Evolutionary conservation across 148 eudicot species (phyloP), one percentile per base, ranked within the genome.

Genomic region (Chenopodium quinoa): DNA sequence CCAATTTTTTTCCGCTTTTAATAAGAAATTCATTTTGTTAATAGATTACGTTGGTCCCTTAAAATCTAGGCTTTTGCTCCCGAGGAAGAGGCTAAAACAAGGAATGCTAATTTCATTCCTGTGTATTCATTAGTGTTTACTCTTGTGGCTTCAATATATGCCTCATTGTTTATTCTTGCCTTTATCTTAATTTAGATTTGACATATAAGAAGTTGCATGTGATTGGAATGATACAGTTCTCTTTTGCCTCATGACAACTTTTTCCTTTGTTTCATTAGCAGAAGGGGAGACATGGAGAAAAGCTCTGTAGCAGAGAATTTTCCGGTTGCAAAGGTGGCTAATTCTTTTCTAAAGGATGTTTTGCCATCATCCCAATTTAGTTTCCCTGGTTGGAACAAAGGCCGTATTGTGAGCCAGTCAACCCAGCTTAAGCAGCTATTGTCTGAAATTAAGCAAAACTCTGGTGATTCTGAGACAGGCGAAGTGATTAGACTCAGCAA

Each of bases 271-370:
- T 31, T 75, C 78, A 83, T 79, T 66, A 72, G 83, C 97, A 95
- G 99, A 72, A 88, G 97, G 47, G 99, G 99, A 63, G 91, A 89
- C 71, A 95, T 90, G 97, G 99, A 95, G 82, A 90, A 87, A 79
- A 92, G 91, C 84, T 83, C 93, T 72, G 82, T 76, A 83, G 86
- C 97, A 77, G 86, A 90, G 63, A 92, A 93, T 62, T 89, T 89
- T 48, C 99, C 99, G 11, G 86, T 92, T 48, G 91, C 96, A 75
- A 93, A 92, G 87, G 89, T 88, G 44, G 90, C 91, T 58, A 86
- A 86, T 82, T 84, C 92, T 20, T 92, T 95, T 84, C 87, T 95
- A 54, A 85, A 88, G 81, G 94, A 92, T 27, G 83, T 82, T 71
- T 80, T 91, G 56, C 54, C 78, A 32, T 90, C 97, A 67, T 81